Evolutionary conservation across 345 rosid genomes (phyloP), one percentile per base, ranked within the genome.

Genomic region (Eucalyptus polybractea): DNA sequence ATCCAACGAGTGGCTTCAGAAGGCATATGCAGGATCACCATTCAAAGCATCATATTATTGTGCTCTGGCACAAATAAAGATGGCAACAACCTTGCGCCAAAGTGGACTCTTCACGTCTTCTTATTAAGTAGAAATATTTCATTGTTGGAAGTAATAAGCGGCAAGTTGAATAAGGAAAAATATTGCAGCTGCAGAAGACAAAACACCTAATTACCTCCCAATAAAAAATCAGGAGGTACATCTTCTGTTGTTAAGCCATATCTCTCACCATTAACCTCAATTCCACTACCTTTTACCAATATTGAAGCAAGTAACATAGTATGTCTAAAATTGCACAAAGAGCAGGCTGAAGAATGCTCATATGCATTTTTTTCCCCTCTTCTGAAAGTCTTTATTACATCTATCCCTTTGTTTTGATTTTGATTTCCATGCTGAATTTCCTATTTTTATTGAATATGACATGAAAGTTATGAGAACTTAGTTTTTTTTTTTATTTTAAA

Each of bases 21-120:
- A 95, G 96, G 97, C 96, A 67, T 92, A 91, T 89, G 95, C 95
- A 87, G 97, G 95, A 80, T 92, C 96, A 33, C 94, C 47, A 91
- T 93, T 44, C 97, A 95, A 91, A 95, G 93, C 86, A 95, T 95
- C 89, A 93, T 95, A 53, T 88, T 94, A 44, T 88, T 92, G 67
- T 89, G 92, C 90, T 93, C 95, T 1, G 96, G 95, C 76, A 94
- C 95, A 50, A 92, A 95, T 87, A 94, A 92, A 65, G 93, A 50
- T 88, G 97, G 97, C 45, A 95, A 96, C 12, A 93, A 93, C 89
- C 91, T 92, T 87, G 94, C 95, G 33, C 94, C 95, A 5, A 95
- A 92, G n/a, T 91, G 94, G 93, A 87, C n/a, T 14, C 76, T 65
- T 65, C 76, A n/a, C 19, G 76, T 65, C 76, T 65, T n/a, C 76